Evolutionary conservation across 371 early-diverging fungal species (phyloP).

Genomic region (Umbelopsis sp.): DNA sequence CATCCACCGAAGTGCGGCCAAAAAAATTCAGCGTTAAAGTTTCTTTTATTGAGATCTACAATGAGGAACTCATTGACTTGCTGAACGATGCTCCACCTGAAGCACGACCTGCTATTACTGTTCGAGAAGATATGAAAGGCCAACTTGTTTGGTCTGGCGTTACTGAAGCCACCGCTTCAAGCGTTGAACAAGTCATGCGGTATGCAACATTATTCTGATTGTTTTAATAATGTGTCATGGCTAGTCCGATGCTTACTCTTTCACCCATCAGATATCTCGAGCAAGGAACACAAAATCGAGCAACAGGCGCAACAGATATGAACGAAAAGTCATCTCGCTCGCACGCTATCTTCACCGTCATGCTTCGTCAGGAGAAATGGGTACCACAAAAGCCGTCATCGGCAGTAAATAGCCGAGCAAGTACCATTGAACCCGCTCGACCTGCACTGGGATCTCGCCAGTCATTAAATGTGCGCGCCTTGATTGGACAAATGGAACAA

Average conservation of each 20-base stretch:
- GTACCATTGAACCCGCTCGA: constrained; percentile 27
- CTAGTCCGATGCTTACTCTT: constrained; percentile 14
- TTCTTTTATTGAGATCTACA: constrained; percentile 95
- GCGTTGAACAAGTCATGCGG: constrained; percentile 80
- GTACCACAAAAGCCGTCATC: constrained; percentile 28
- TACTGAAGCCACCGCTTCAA: constrained; percentile 78
- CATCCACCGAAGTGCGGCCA: neutral
- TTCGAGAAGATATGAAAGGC: constrained; percentile 93
- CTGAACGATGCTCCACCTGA: constrained; percentile 59
- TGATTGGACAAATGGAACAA: constrained; percentile 44
- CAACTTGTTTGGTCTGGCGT: constrained; percentile 90
- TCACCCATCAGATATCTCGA: constrained; percentile 57
- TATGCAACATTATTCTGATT: constrained; percentile 29
- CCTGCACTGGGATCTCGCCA: constrained; percentile 34
- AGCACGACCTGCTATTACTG: constrained; percentile 71
- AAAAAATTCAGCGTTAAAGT: constrained; percentile 54
- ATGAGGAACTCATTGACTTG: constrained; percentile 95
- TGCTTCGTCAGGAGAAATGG: constrained; percentile 77
- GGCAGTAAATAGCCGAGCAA: constrained; percentile 13
- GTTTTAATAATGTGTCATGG: neutral
- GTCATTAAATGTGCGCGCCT: constrained; percentile 38
- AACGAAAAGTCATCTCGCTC: constrained; percentile 95
- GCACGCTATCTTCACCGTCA: constrained; percentile 97
- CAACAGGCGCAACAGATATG: constrained; percentile 96
- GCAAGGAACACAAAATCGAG: constrained; percentile 83